phyloP scores from a whole-genome alignment of 768 basidiomycete species.

The Sporobolomyces roseus region DNA sequence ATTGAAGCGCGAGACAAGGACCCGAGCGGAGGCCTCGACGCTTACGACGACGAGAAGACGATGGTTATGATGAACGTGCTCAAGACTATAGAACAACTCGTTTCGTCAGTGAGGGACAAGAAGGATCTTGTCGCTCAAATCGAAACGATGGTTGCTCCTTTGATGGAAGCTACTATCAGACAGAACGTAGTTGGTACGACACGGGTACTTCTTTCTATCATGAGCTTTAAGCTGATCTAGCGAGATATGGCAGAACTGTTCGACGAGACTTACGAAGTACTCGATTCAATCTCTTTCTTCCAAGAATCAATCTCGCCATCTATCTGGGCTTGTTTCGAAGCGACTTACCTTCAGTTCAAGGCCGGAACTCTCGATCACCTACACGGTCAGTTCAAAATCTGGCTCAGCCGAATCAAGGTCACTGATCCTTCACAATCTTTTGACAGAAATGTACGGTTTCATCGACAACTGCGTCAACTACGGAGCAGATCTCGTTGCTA shows the following conservation, averaged over 20 bases:
- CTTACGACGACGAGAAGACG: conserved; percentile 67
- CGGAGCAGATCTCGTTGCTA: conserved; percentile 69
- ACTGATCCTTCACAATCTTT: conserved; percentile 42
- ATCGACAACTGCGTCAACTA: conserved; percentile 85
- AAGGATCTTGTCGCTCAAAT: conserved; percentile 72
- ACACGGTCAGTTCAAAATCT: conserved; percentile 58
- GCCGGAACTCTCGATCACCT: conserved; percentile 78
- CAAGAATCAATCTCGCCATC: conserved; percentile 67
- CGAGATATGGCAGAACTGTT: conserved; percentile 60
- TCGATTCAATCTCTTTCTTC: conserved; percentile 80
- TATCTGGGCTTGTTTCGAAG: conserved; percentile 84
- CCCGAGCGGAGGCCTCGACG: conserved; percentile 55
- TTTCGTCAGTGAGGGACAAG: conserved; percentile 67
- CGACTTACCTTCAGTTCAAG: conserved; percentile 78
- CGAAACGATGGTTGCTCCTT: conserved; percentile 74
- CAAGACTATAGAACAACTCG: conserved; percentile 56
- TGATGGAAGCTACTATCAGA: conserved; percentile 71
- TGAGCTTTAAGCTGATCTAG: not conserved
- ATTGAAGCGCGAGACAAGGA: conserved; percentile 54
- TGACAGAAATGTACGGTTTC: conserved; percentile 73
- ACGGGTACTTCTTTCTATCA: too few species aligned
- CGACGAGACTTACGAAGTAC: conserved; percentile 79
- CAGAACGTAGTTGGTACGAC: conserved; percentile 67
- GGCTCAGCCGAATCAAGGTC: not conserved
- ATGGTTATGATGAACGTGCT: conserved; percentile 82